These are phyloP conservation scores for Saccharomycopsis schoenii DNA, from an alignment of 805 yeast genomes.

Conservation along the genomic window DNA sequence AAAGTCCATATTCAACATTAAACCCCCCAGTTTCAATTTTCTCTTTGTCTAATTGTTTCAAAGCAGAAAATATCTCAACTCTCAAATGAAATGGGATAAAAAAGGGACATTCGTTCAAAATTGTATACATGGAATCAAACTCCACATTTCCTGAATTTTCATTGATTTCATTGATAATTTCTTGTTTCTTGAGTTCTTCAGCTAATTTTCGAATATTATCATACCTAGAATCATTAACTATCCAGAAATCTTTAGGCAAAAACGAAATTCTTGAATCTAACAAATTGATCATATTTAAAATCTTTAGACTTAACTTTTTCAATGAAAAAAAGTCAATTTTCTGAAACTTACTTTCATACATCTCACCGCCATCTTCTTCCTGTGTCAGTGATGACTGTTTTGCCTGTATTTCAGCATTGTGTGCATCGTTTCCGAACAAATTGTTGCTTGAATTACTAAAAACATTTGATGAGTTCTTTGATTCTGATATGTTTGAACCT, in stretches of 20 bases:
- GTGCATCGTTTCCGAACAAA: conserved; percentile 1
- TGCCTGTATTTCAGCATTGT: not conserved
- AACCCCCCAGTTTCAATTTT: conserved; percentile 20
- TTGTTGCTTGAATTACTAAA: not conserved
- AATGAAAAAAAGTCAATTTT: conserved; percentile 18
- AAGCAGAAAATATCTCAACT: conserved; percentile 58
- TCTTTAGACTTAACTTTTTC: conserved; percentile 34
- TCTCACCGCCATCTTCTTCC: not conserved
- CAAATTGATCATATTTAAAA: conserved; percentile 54
- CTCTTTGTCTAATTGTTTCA: conserved; percentile 46
- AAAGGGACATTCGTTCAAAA: conserved; percentile 63
- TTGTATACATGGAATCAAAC: conserved; percentile 23
- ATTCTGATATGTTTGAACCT: not conserved
- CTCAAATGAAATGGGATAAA: conserved; percentile 68
- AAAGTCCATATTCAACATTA: conserved; percentile 4
- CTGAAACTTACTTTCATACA: not conserved
- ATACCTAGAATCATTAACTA: conserved; percentile 24
- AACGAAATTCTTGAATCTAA: conserved; percentile 55
- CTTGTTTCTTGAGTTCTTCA: conserved; percentile 20
- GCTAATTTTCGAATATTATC: conserved; percentile 25
- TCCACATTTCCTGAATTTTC: conserved; percentile 10
- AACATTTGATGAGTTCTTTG: not conserved
- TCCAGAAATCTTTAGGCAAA: conserved; percentile 48
- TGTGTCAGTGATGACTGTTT: not conserved
- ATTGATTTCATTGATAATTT: conserved; percentile 19